phyloP scores from a whole-genome alignment of 2,329 filamentous ascomycete genomes.

The Sporothrix inflata region DNA sequence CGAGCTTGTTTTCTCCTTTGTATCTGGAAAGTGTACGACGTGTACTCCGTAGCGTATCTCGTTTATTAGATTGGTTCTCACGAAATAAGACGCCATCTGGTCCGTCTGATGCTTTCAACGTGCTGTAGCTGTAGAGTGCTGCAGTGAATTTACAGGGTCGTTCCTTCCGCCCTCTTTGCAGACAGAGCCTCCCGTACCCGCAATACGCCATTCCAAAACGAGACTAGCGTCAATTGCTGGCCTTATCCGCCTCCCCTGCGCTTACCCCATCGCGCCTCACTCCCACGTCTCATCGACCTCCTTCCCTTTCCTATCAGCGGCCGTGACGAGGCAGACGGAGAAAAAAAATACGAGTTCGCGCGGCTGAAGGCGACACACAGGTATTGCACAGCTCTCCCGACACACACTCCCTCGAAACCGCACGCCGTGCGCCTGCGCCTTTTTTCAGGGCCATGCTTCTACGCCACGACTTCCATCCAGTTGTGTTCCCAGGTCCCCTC shows the following conservation, averaged over 20 bases:
- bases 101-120: neutral
- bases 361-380: neutral
- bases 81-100: neutral
- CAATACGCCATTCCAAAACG: neutral
- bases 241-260: neutral
- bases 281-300: neutral
- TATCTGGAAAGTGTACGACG: neutral
- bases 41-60: neutral
- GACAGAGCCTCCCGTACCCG: neutral
- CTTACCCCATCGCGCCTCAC: slow-evolving; percentile 4
- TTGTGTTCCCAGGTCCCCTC: neutral
- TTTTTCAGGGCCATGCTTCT: neutral
- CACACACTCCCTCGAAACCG: neutral
- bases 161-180: neutral
- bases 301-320: slow-evolving; percentile 3
- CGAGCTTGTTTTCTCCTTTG: neutral
- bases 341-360: neutral
- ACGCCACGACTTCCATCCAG: neutral
- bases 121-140: neutral
- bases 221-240: neutral
- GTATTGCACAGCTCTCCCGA: neutral
- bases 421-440: slow-evolving; percentile 2
- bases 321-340: slow-evolving; percentile 9
- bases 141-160: neutral
- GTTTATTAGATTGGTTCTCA: slow-evolving; percentile 16